These are phyloP conservation scores for Ganoderma boninense DNA, from an alignment of 1,284 basidiomycete genomes.

Conservation along the genomic window DNA sequence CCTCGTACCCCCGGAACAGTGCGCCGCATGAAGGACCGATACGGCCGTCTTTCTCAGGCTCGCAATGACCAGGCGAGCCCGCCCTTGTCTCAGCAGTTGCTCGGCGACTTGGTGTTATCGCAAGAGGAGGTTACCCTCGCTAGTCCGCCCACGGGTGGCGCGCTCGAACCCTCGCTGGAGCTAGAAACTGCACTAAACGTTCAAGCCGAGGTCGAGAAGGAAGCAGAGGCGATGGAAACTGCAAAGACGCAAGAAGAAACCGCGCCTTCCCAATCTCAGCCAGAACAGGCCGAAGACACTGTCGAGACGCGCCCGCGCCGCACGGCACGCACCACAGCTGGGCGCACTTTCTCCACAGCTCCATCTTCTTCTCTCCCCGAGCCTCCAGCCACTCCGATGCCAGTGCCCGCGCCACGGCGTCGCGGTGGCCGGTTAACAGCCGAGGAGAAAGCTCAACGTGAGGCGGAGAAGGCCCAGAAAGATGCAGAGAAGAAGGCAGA, in stretches of 20 bases:
- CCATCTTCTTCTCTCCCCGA: slow-evolving; percentile 15
- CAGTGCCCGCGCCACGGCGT: slow-evolving; percentile 29
- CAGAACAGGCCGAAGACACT: slow-evolving; percentile 9
- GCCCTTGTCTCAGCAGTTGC: slow-evolving; percentile 18
- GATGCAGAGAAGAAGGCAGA: slow-evolving; percentile 37
- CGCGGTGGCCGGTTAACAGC: slow-evolving; percentile 36
- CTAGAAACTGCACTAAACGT: neutral
- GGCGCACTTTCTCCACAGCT: slow-evolving; percentile 11
- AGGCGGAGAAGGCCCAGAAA: slow-evolving; percentile 36
- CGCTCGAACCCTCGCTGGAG: neutral
- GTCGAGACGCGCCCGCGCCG: slow-evolving; percentile 18
- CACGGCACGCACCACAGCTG: slow-evolving; percentile 18
- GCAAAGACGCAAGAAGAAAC: neutral
- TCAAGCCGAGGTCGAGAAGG: slow-evolving; percentile 1
- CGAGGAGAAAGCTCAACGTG: slow-evolving; percentile 42
- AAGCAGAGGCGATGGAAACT: slow-evolving; percentile 11
- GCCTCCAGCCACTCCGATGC: slow-evolving; percentile 16
- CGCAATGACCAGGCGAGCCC: slow-evolving; percentile 2
- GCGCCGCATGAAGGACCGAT: slow-evolving; percentile 48
- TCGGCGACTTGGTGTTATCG: slow-evolving; percentile 2
- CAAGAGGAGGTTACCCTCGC: slow-evolving; percentile 12
- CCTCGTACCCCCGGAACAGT: slow-evolving; percentile 41
- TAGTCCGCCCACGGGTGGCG: slow-evolving; percentile 24
- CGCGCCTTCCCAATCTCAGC: slow-evolving; percentile 8
- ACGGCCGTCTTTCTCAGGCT: slow-evolving; percentile 39